Evolutionary conservation across 1,139 yeast genomes (phyloP), one percentile per base, ranked within the genome.

Genomic region (Taphrina deformans): DNA sequence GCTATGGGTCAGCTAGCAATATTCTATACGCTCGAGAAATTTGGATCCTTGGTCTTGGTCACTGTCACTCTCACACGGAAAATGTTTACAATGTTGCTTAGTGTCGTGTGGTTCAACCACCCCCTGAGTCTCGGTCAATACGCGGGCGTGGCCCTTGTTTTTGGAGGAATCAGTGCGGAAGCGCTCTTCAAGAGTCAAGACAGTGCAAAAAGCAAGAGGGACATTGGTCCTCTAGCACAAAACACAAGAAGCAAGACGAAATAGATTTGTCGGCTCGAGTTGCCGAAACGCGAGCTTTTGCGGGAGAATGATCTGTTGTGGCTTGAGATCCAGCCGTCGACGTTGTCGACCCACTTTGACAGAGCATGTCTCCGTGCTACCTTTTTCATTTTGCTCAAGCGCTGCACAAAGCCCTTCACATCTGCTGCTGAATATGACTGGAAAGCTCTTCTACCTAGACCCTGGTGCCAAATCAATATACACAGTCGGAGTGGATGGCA

Each of bases 21-120:
- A 59, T 93, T 92, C 75, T 78, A 86, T 66, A 90, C 96, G 0
- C 78, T 93, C 60, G 96, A 89, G 71, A 80, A 83, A 67, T 93
- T 89, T 73, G 97, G 93, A 62, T 89, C 97, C 2, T 79, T 93
- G 67, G 83, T 89, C 1, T 79, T 93, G 64, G 91, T 93, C 40
- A 92, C 97, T 33, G 95, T 96, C 21, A 95, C 98, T 0, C 97
- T 93, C 7, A 92, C 99, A 0, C 82, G 99, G 70, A 93, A 93
- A 73, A 92, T 93, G 97, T 79, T 91, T 63, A 90, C 97, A 61
- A 92, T 93, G 98, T 80, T 91, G 23, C 77, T 93, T 67, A 88
- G 96, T 72, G 97, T 93, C 62, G 75, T 89, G 1, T 79, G 93
- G 70, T 93, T 91, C 76, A 95, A 93, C 18, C 98, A 93, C 73